A percentile compares a stretch with the other conserved stretches of the same genome.
phyloP scores from a whole-genome alignment of 1,139 yeast genomes.

The Suhomyces guaymorum region DNA sequence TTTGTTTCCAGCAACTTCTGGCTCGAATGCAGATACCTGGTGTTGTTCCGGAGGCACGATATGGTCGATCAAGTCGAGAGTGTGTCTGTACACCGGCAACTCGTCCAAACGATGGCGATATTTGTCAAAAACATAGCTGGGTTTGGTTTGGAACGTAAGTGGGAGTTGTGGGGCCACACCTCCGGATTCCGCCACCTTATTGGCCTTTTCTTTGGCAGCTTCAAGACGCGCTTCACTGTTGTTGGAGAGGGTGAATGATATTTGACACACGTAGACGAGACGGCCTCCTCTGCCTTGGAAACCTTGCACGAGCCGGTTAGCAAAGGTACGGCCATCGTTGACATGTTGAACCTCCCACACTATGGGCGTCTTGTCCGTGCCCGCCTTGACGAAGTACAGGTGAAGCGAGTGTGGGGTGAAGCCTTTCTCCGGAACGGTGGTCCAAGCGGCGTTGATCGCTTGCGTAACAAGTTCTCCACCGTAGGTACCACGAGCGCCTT shows the following conservation, averaged over 20 bases:
- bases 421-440: conserved; percentile 35
- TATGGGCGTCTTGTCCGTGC: conserved; percentile 32
- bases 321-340: conserved; percentile 35
- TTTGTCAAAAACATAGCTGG: conserved; percentile 34
- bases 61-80: conserved; percentile 36
- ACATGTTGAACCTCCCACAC: conserved; percentile 33
- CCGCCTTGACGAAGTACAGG: conserved; percentile 44
- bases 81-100: conserved; percentile 28
- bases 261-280: conserved; percentile 31
- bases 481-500: conserved; percentile 38
- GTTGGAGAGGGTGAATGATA: conserved; percentile 38
- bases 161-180: conserved; percentile 23
- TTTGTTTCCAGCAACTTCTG: conserved; percentile 28
- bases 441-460: conserved; percentile 41
- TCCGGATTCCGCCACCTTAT: too few relatives aligned
- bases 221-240: conserved; percentile 20
- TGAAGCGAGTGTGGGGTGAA: conserved; percentile 47
- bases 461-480: conserved; percentile 46
- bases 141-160: conserved; percentile 31
- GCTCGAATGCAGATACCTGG: too few relatives aligned
- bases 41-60: conserved; percentile 35
- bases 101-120: conserved; percentile 33
- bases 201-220: too few relatives aligned
- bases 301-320: conserved; percentile 33
- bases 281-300: conserved; percentile 31